Base-by-base conservation (phyloP, 495 filamentous ascomycete species). In the Talaromyces ruber region DNA sequence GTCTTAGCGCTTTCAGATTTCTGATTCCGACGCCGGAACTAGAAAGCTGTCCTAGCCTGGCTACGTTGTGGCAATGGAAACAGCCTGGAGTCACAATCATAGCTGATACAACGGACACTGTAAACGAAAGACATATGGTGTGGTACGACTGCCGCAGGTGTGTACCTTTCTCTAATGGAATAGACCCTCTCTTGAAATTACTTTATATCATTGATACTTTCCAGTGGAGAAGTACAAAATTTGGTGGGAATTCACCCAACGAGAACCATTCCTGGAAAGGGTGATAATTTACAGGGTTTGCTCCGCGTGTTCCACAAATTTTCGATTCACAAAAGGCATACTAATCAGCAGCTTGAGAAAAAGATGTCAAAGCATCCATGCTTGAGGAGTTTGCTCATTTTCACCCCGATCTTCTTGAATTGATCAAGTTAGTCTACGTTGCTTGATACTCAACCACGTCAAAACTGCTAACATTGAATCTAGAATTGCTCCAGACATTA, bases 171-270 rank as follows among this genome's bases (percentile, higher is more conserved):
- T 51, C 47, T 51, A 22, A 21, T 51, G 16, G 4, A 21, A 51
- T 51, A 51, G 9, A 12, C 34, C 14, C 4, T 11, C 14, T 39
- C 1, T 12, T 39, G 1, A 39, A 21, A 3, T 1, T 18, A 30
- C 18, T 24, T 59, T 68, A 14, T 60, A 26, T 1, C 22, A 28
- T 7, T 21, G 21, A 22, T 8, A 58, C 34, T 8, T 50, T 4
- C 14, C 34, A 77, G 76, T 58, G 68, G 72, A 26, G 69, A 75
- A 37, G 61, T 78, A 1, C 72, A 77, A 66, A 81, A 82, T 58
- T 77, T 81, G 52, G 79, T 79, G 1, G 74, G 67, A 2, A 76
- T 82, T 22, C 67, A 69, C 58, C 68, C 62, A 26, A 70, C 60
- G 11, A 22, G 34, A 52, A 43, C 28, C 21, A 34, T 34, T 51